Base-by-base conservation (phyloP, 2,329 filamentous ascomycete species). In the Epichloe brachyelytri region DNA sequence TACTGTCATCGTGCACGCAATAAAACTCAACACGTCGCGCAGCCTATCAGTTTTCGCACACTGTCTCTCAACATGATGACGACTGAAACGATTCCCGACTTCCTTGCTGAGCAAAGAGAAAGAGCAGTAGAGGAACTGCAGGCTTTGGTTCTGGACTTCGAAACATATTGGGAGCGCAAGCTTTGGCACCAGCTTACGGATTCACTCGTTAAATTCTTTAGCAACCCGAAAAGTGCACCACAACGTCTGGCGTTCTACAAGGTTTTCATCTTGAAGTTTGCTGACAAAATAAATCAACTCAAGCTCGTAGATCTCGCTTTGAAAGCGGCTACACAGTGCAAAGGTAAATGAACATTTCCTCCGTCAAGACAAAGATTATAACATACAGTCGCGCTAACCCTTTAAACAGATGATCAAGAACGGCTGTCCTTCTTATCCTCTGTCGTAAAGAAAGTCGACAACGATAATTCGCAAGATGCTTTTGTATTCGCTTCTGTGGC, bases 131-230 rank as follows among this genome's bases (percentile, higher is more conserved):
- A 89, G 60, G 86, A 95, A 67, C 80, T 95, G 49, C 90, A 96
- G 71, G 79, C 85, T 62, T 81, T 87, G 63, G 87, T 96, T 68
- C 79, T 98, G 61, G 82, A 85, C 62, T 95, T 98, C 59, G 93
- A 98, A 75, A 89, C 95, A 67, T 87, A 83, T 65, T 98, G 93
- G 93, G 93, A 98, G 76, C 84, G 91, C 63, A 96, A 96, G 74
- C 79, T 98, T 71, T 98, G 93, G 93, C 93, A 98, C 74, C 90
- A 98, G 72, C 85, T 98, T 59, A 98, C 93, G 37, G 86, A 95
- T 64, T 77, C 84, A 49, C 79, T 98, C 51, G 76, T 95, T 60
- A 79, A 86, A 59, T 96, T 91, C 78, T 98, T 96, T 74, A 83
- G 83, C 63, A 73, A 87, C 60, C 78, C 86, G 43, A 80, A 83